Evolutionary conservation across 305 asterid species (phyloP).

Genomic region (Fraxinus nigra): DNA sequence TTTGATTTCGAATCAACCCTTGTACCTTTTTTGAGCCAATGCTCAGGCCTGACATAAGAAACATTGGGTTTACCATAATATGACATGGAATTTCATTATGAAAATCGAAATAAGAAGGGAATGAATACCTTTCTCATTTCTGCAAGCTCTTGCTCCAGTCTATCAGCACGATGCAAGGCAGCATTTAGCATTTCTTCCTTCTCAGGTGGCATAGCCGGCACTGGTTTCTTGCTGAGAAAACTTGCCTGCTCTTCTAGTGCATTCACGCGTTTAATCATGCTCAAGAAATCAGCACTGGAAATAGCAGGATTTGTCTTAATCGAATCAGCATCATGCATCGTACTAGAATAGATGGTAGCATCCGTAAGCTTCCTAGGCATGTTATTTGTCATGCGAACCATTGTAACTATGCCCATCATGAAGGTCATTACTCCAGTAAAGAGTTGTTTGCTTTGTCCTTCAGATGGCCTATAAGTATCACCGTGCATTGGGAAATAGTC

Average conservation of each 20-base stretch:
- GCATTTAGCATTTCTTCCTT: conserved; percentile 73
- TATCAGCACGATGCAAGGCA: conserved; percentile 60
- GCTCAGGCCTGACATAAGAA: neutral
- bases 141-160: conserved; percentile 73
- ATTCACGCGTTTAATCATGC: conserved; percentile 74
- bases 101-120: neutral
- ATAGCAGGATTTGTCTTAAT: conserved; percentile 39
- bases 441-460: conserved; percentile 55
- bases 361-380: conserved; percentile 80
- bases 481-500: conserved; percentile 36
- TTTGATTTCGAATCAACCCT: neutral
- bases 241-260: conserved; percentile 71
- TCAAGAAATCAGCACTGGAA: conserved; percentile 55
- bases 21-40: neutral
- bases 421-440: conserved; percentile 73
- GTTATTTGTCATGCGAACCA: conserved; percentile 83
- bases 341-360: conserved; percentile 61
- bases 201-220: conserved; percentile 55
- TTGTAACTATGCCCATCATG: conserved; percentile 73
- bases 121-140: conserved; percentile 57
- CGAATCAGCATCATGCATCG: conserved; percentile 47
- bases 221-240: conserved; percentile 40
- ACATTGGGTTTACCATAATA: neutral
- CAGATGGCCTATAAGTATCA: conserved; percentile 33
- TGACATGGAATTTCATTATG: neutral